Evolutionary conservation across 768 basidiomycete species (phyloP).

Genomic region (Tylopilus sp.): DNA sequence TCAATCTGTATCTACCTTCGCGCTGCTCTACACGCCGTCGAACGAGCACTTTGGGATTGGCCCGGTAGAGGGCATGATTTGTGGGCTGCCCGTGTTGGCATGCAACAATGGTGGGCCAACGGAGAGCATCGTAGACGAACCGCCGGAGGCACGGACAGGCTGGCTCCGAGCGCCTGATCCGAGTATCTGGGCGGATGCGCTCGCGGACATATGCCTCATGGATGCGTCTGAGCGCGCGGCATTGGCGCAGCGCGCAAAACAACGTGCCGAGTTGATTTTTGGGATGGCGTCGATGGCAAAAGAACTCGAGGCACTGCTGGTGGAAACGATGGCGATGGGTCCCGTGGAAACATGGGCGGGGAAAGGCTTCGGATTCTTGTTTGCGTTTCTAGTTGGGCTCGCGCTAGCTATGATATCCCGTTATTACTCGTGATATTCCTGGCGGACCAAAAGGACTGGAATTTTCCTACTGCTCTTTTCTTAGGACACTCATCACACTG

Average conservation of each 20-base stretch:
- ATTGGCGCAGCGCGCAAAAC: slow-evolving; percentile 53
- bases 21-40: slow-evolving; percentile 86
- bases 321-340: slow-evolving; percentile 57
- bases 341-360: slow-evolving; percentile 21
- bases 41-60: slow-evolving; percentile 99
- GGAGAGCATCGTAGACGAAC: slow-evolving; percentile 67
- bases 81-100: slow-evolving; percentile 86
- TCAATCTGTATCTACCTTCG: slow-evolving; percentile 57
- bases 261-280: slow-evolving; percentile 63
- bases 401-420: too few species aligned
- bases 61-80: slow-evolving; percentile 92
- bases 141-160: slow-evolving; percentile 57
- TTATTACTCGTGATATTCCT: too few species aligned
- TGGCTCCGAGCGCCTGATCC: slow-evolving; percentile 67
- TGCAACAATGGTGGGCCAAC: slow-evolving; percentile 86
- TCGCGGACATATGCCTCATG: slow-evolving; percentile 53
- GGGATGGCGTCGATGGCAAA: slow-evolving; percentile 73
- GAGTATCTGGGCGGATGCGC: slow-evolving; percentile 65
- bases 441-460: too few species aligned
- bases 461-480: too few species aligned
- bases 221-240: slow-evolving; percentile 14
- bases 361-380: not conserved
- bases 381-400: too few species aligned
- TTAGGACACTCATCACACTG: too few species aligned
- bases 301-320: slow-evolving; percentile 53